Evolutionary conservation across 1,139 yeast species (phyloP).

Genomic region (Taphrina sp.): DNA sequence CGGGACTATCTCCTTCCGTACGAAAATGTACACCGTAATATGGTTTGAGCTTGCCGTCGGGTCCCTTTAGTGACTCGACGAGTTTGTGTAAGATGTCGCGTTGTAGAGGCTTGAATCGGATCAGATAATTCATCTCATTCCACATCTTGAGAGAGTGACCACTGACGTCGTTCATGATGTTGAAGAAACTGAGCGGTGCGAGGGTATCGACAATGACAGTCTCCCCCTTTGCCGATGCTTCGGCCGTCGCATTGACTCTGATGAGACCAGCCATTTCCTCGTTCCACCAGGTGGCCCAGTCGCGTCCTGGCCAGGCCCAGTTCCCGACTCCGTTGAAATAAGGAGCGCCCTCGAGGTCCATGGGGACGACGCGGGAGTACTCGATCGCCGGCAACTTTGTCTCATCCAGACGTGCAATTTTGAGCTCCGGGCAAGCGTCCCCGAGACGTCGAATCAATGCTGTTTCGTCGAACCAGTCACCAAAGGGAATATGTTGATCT

Average conservation of each 20-base stretch:
- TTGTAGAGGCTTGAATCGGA: conserved; percentile 1
- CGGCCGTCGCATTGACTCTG: neutral
- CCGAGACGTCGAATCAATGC: neutral
- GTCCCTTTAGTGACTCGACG: neutral
- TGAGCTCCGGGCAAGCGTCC: conserved; percentile 1
- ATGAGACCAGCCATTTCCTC: neutral
- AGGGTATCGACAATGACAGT: neutral
- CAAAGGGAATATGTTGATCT: neutral
- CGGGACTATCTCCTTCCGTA: conserved; percentile 2
- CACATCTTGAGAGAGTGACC: conserved; percentile 1
- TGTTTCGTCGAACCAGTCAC: conserved; percentile 8
- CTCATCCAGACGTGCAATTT: neutral
- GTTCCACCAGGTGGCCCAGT: neutral
- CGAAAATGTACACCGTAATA: conserved; percentile 13
- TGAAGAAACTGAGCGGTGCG: conserved; percentile 3
- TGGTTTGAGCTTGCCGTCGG: neutral
- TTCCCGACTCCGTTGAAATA: conserved; percentile 1
- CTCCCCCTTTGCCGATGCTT: neutral
- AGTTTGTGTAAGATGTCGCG: neutral
- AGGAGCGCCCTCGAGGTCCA: neutral
- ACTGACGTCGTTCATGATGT: conserved; percentile 2
- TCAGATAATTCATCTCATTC: conserved; percentile 8
- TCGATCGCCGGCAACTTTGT: neutral
- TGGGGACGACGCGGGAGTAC: neutral
- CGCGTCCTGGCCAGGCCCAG: conserved; percentile 1